phyloP scores from a whole-genome alignment of 2,329 filamentous ascomycete species.

The Talaromyces piceae region DNA sequence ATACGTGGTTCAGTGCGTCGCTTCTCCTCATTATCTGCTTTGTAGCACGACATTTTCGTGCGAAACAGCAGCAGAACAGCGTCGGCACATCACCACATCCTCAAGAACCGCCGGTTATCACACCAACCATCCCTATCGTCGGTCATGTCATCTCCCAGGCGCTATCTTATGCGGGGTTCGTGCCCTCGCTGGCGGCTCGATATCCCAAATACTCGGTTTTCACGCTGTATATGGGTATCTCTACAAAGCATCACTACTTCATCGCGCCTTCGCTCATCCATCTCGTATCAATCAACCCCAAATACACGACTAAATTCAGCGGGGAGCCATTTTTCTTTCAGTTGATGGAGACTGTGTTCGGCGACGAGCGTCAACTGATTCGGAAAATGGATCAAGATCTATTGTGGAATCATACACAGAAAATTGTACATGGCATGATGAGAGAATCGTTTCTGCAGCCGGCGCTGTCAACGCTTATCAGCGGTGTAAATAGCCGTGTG shows the following conservation, averaged over 20 bases:
- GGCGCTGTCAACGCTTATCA: not conserved
- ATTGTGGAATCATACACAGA: not conserved
- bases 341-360: not conserved
- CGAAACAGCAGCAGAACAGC: not conserved
- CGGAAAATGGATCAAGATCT: not conserved
- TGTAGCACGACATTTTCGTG: not conserved
- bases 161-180: not conserved
- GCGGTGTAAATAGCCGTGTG: not conserved
- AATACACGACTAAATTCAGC: constrained; percentile 1
- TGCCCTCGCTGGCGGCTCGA: not conserved
- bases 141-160: not conserved
- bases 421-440: not conserved
- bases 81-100: not conserved
- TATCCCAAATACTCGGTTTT: not conserved
- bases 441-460: not conserved
- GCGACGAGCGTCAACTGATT: not conserved
- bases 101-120: not conserved
- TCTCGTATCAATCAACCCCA: not conserved
- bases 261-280: not conserved
- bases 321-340: not conserved
- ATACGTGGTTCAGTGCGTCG: not conserved
- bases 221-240: not conserved
- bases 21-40: not conserved
- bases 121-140: not conserved
- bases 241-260: not conserved